These are phyloP conservation scores for Trichophyton simii DNA, from an alignment of 2,329 filamentous ascomycete genomes.

Conservation along the genomic window DNA sequence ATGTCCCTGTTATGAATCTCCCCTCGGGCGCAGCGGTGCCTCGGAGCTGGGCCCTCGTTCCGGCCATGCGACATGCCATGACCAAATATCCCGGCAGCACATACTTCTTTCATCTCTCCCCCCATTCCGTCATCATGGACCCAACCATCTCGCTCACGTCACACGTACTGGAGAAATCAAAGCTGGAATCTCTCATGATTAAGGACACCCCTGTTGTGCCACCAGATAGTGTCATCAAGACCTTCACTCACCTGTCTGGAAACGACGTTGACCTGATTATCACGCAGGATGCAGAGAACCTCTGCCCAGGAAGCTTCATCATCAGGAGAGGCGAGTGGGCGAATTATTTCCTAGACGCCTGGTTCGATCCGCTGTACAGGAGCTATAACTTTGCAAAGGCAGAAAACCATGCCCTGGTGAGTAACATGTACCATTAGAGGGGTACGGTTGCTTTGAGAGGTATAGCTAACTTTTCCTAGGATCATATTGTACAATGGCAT, in stretches of 20 bases:
- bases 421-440: constrained; percentile 17
- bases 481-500: constrained; percentile 91
- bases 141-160: constrained; percentile 55
- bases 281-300: constrained; percentile 69
- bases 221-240: constrained; percentile 93
- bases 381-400: constrained; percentile 95
- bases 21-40: constrained; percentile 31
- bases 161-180: constrained; percentile 54
- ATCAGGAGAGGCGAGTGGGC: constrained; percentile 79
- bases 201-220: constrained; percentile 78
- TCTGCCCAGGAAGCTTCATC: constrained; percentile 66
- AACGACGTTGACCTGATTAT: constrained; percentile 69
- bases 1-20: constrained; percentile 34
- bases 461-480: constrained; percentile 36
- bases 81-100: constrained; percentile 61
- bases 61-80: constrained; percentile 80
- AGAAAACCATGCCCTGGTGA: constrained; percentile 77
- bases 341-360: constrained; percentile 82
- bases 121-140: constrained; percentile 82
- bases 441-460: background rate
- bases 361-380: constrained; percentile 90
- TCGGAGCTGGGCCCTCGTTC: constrained; percentile 51
- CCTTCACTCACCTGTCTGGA: constrained; percentile 67
- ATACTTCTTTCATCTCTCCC: constrained; percentile 79
- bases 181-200: constrained; percentile 68